These are phyloP conservation scores for Paracorniculantispora psalliotae DNA, from an alignment of 2,329 filamentous ascomycete species.

Conservation along the genomic window DNA sequence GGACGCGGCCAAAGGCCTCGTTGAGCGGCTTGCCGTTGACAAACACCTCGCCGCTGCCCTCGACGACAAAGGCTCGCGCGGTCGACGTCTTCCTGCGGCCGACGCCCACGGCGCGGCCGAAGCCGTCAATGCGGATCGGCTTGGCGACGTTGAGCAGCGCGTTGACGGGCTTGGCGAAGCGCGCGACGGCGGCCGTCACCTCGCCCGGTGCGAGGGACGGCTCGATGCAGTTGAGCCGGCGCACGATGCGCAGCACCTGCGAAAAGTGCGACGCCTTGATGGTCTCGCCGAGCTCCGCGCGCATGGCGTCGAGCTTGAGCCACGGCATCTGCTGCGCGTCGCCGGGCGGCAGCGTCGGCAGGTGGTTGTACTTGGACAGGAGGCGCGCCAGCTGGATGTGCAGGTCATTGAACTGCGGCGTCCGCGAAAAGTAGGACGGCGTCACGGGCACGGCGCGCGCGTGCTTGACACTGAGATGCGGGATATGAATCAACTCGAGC, in stretches of 20 bases:
- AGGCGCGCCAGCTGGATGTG: slow-evolving; percentile 69
- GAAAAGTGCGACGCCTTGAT: slow-evolving; percentile 75
- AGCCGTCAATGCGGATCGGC: slow-evolving; percentile 64
- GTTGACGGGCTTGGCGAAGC: slow-evolving; percentile 72
- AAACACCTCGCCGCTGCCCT: slow-evolving; percentile 84
- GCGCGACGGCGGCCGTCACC: slow-evolving; percentile 58
- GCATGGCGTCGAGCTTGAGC: slow-evolving; percentile 74
- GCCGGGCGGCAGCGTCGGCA: slow-evolving; percentile 62
- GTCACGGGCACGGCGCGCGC: slow-evolving; percentile 78
- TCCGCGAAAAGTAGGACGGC: slow-evolving; percentile 90
- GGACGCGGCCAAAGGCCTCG: slow-evolving; percentile 77
- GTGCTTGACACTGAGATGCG: slow-evolving; percentile 35
- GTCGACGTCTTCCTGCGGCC: slow-evolving; percentile 84
- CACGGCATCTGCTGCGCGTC: slow-evolving; percentile 73
- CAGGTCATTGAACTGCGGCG: slow-evolving; percentile 80
- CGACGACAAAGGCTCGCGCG: slow-evolving; percentile 82
- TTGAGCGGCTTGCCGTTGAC: slow-evolving; percentile 85
- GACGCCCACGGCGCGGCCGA: slow-evolving; percentile 72
- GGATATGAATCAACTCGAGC: slow-evolving; percentile 23
- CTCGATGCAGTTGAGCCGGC: slow-evolving; percentile 80
- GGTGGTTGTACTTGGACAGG: slow-evolving; percentile 62
- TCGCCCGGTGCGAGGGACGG: slow-evolving; percentile 68
- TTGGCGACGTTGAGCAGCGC: slow-evolving; percentile 60
- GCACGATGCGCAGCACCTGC: slow-evolving; percentile 68
- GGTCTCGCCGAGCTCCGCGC: slow-evolving; percentile 62